Evolutionary conservation across 2,329 filamentous ascomycete genomes (phyloP), one percentile per base, ranked within the genome.

Genomic region (Aspergillus terreus): DNA sequence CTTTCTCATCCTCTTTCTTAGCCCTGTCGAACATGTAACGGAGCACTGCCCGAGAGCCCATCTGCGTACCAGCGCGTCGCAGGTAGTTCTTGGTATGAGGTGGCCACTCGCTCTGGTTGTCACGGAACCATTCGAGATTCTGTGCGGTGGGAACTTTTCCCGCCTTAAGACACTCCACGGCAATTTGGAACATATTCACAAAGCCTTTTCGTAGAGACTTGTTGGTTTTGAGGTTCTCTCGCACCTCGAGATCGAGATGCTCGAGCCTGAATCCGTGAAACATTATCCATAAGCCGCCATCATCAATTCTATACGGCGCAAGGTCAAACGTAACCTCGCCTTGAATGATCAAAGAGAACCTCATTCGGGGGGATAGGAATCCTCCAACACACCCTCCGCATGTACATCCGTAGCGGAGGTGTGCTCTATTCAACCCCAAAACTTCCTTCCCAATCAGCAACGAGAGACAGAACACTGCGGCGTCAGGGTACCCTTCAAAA

Each of bases 21-120:
- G 63, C 63, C 38, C 46, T n/a, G 35, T 69, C 59, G 51, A 68
- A 38, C 65, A 54, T 43, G 42, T 52, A 15, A 46, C 55, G 32
- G 67, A 52, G 40, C 58, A 67, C 48, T 63, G 62, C 44, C 61
- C 60, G 44, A 66, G 55, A 45, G 51, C 63, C 42, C 63, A 65
- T 47, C 53, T 53, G 52, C 43, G 32, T 46, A 44, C 70, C 55
- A 53, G 55, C 66, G 41, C 59, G 55, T 54, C 63, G 38, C 42
- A 70, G 58, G 50, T 65, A 72, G 48, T 58, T 63, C 53, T 44
- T 58, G 1, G 63, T 69, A 49, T 58, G 47, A 19, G 63, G 63
- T 32, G 63, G 63, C 63, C 55, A 64, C 59, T 70, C 63, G 27
- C 53, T 59, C 46, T 15, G 48, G 58, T 53, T 50, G 36, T 58